Conservation (phyloP, 2,329 filamentous ascomycete genomes). For the Neurospora crassa region DNA sequence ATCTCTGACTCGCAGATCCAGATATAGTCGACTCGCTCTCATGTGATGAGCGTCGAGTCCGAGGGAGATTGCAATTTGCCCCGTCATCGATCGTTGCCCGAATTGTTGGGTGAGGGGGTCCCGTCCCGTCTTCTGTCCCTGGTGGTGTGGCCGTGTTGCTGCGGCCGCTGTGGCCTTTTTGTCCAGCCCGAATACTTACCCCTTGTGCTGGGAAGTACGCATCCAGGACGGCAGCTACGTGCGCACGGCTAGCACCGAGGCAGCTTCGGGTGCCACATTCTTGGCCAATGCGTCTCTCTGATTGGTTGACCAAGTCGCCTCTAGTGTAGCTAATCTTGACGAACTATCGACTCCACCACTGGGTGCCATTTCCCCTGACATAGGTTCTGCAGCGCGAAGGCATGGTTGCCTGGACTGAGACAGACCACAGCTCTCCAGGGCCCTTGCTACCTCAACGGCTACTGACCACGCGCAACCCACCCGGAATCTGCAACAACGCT, state of each 20-base stretch:
- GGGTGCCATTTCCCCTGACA: neutral
- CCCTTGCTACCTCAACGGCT: neutral
- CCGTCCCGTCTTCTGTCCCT: neutral
- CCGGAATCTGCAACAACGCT: neutral
- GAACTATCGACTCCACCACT: neutral
- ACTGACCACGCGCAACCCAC: neutral
- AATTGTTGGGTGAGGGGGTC: neutral
- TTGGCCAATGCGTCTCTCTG: neutral
- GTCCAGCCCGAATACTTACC: neutral
- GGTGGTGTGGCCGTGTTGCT: neutral
- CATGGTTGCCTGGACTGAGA: neutral
- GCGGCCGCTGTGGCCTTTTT: neutral
- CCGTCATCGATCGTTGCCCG: neutral
- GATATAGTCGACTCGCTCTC: neutral
- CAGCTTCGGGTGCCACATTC: neutral
- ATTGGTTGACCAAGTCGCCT: neutral
- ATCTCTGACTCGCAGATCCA: neutral
- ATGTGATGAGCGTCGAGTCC: neutral
- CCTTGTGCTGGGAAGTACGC: neutral
- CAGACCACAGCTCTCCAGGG: neutral
- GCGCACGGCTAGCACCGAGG: neutral
- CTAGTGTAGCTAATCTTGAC: neutral
- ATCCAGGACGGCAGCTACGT: neutral
- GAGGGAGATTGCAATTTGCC: neutral
- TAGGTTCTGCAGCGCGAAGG: neutral